These are phyloP conservation scores for Kondoa malvinella DNA, from an alignment of 768 basidiomycete genomes.

Conservation along the genomic window DNA sequence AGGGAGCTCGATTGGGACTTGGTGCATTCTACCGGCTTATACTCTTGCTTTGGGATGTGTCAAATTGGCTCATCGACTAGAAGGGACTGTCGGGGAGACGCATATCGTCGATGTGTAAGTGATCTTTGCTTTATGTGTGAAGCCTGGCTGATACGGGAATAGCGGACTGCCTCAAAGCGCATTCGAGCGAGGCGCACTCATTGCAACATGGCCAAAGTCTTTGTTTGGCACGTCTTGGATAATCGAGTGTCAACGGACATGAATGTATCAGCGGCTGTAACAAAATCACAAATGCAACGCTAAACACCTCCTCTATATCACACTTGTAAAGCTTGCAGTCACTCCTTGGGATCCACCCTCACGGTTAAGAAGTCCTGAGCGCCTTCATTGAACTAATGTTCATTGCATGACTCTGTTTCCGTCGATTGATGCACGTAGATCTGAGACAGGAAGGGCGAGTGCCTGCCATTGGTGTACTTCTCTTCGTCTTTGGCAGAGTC, in stretches of 20 bases:
- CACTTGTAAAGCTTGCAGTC: too few species aligned
- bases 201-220: neutral
- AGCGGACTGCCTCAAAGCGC: slow-evolving; percentile 3
- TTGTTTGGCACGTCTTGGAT: slow-evolving; percentile 2
- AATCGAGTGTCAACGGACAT: neutral
- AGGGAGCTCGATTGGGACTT: slow-evolving; percentile 5
- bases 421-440: too few species aligned
- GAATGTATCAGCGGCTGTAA: too few species aligned
- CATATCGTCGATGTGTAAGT: neutral
- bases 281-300: too few species aligned
- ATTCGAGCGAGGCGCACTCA: neutral
- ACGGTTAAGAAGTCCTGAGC: too few species aligned
- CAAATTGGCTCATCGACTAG: neutral
- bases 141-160: neutral
- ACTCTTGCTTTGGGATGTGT: slow-evolving; percentile 12
- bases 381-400: too few species aligned
- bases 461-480: too few species aligned
- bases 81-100: neutral
- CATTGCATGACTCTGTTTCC: too few species aligned
- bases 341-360: too few species aligned
- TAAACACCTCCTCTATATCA: too few species aligned
- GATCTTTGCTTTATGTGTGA: neutral
- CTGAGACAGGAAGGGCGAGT: too few species aligned
- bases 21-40: slow-evolving; percentile 8
- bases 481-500: too few species aligned